phyloP scores from a whole-genome alignment of 1,139 yeast species.

The Saccharomyces pastorianus region DNA sequence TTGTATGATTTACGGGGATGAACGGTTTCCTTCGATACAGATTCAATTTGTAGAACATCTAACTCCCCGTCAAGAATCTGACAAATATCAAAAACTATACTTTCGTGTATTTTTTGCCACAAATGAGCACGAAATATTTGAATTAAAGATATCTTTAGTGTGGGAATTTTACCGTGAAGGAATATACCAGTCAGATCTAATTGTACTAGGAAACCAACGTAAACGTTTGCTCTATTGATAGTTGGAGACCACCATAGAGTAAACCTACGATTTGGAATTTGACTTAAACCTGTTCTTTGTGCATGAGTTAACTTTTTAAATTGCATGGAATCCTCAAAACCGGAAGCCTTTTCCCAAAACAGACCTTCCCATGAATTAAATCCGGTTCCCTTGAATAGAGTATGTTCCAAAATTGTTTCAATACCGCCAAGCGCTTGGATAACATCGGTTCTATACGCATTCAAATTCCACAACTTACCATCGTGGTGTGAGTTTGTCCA shows the following conservation, averaged over 20 bases:
- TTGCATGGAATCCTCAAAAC: slow-evolving; percentile 92
- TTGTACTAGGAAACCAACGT: slow-evolving; percentile 95
- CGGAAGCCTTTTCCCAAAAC: slow-evolving; percentile 96
- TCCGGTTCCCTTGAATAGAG: slow-evolving; percentile 92
- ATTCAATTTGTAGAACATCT: slow-evolving; percentile 74
- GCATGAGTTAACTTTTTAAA: slow-evolving; percentile 94
- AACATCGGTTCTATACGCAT: slow-evolving; percentile 89
- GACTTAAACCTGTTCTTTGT: slow-evolving; percentile 93
- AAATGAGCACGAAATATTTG: slow-evolving; percentile 96
- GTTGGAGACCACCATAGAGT: slow-evolving; percentile 99
- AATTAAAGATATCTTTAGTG: slow-evolving; percentile 86
- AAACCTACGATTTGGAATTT: slow-evolving; percentile 94
- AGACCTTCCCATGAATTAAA: slow-evolving; percentile 98
- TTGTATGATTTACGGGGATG: slow-evolving; percentile 97
- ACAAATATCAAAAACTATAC: slow-evolving; percentile 85
- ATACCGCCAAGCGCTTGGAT: slow-evolving; percentile 97
- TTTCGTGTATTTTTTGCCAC: slow-evolving; percentile 98
- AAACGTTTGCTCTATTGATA: slow-evolving; percentile 93
- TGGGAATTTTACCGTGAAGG: slow-evolving; percentile 95
- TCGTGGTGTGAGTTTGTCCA: slow-evolving; percentile 94
- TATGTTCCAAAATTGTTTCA: slow-evolving; percentile 91
- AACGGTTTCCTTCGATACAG: slow-evolving; percentile 83
- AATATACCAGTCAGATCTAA: slow-evolving; percentile 94
- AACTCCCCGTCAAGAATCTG: slow-evolving; percentile 86
- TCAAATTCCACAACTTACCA: slow-evolving; percentile 91